Percentiles rank a stretch among this genome's conserved stretches.
Conservation (phyloP, 768 basidiomycete species). For the Psilocybe cyanescens region DNA sequence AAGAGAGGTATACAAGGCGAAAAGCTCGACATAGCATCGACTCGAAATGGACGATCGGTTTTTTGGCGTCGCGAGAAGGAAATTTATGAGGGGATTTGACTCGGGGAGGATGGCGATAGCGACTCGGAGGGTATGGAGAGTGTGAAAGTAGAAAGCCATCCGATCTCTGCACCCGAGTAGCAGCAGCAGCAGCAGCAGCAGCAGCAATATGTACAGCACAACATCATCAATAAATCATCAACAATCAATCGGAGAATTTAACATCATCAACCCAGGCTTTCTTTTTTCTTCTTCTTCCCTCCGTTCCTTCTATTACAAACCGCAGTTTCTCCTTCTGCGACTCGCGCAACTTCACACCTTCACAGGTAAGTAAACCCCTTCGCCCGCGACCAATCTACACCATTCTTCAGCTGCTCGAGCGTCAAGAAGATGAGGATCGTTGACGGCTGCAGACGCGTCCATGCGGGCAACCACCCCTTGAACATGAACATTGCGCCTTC, state of each 20-base stretch:
- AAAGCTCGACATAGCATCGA: too few species aligned
- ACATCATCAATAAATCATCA: neutral
- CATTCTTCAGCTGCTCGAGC: constrained; percentile 78
- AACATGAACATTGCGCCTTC: constrained; percentile 93
- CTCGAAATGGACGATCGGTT: too few species aligned
- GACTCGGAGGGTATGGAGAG: too few species aligned
- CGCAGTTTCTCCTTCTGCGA: neutral
- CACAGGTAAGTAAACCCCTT: constrained; percentile 38
- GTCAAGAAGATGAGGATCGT: constrained; percentile 89
- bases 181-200: neutral
- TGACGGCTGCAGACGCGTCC: constrained; percentile 84
- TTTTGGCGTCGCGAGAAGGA: too few species aligned
- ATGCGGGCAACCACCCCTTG: constrained; percentile 90
- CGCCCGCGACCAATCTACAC: constrained; percentile 62
- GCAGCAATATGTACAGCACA: too few species aligned
- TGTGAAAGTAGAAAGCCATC: too few species aligned
- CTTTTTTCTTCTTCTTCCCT: neutral
- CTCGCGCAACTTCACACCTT: too few species aligned
- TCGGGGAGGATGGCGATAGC: too few species aligned
- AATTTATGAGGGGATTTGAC: too few species aligned
- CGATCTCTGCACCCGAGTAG: neutral
- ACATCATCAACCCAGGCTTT: neutral
- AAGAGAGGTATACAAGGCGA: too few species aligned
- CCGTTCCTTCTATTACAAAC: neutral
- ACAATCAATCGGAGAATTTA: neutral